phyloP scores from a whole-genome alignment of 2,329 filamentous ascomycete species.

The Pseudonectria foliicola region DNA sequence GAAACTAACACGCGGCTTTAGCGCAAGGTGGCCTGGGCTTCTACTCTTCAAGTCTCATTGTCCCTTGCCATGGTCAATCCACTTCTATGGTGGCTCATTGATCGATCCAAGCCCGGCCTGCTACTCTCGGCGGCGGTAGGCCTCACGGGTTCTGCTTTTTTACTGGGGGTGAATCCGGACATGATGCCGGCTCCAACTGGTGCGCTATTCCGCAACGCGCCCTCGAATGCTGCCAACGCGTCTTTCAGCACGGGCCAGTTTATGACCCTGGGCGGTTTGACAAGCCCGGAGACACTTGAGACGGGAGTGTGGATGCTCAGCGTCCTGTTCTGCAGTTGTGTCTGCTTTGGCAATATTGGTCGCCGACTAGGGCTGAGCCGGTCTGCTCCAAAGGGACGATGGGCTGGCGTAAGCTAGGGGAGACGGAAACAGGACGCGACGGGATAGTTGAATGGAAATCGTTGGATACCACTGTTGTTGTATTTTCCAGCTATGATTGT shows the following conservation, averaged over 20 bases:
- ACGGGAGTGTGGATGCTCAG: conserved; percentile 84
- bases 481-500: no score
- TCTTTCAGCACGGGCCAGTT: conserved; percentile 8
- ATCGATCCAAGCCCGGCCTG: conserved; percentile 80
- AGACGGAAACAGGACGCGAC: no score
- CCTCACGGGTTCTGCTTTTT: conserved; percentile 62
- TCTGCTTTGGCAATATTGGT: conserved; percentile 96
- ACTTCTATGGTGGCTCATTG: conserved; percentile 91
- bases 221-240: conserved; percentile 7
- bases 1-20: conserved; percentile 30
- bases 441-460: no score
- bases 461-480: no score
- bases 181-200: conserved; percentile 63
- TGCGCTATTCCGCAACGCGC: conserved; percentile 20
- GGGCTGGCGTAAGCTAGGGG: conserved; percentile 34
- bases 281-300: conserved; percentile 58
- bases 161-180: conserved; percentile 70
- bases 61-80: conserved; percentile 89
- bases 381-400: conserved; percentile 36
- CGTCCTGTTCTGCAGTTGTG: conserved; percentile 87
- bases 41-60: conserved; percentile 84
- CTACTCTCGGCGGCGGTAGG: conserved; percentile 70
- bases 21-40: conserved; percentile 89
- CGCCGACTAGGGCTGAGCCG: conserved; percentile 60
- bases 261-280: conserved; percentile 41